A percentile compares a stretch with the other conserved stretches of the same genome.
phyloP scores from a whole-genome alignment of 164 flowering plant genomes.

The Houttuynia cordata region DNA sequence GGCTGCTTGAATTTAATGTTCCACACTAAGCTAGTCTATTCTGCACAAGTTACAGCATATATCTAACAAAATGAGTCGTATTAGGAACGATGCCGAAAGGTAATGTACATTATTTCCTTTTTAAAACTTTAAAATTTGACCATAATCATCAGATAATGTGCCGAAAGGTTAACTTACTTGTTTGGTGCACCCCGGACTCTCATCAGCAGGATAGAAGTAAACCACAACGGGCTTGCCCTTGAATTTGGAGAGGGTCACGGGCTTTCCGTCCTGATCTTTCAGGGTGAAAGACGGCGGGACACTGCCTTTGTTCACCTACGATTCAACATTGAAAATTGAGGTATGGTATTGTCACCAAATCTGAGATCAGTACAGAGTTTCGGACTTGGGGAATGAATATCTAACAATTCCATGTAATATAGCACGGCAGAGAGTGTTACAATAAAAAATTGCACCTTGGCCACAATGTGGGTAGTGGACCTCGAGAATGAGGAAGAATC shows the following conservation, averaged over 20 bases:
- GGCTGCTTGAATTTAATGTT: no score
- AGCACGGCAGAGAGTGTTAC: neutral
- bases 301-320: conserved; percentile 58
- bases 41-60: no score
- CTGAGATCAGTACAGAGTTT: no score
- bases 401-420: neutral
- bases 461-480: conserved; percentile 26
- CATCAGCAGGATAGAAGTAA: conserved; percentile 96
- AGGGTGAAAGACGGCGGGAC: conserved; percentile 64
- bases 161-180: conserved; percentile 46
- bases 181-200: conserved; percentile 95
- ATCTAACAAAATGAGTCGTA: no score
- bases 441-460: conserved; percentile 36
- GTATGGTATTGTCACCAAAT: no score
- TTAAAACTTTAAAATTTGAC: no score
- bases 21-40: no score
- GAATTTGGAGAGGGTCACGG: conserved; percentile 63
- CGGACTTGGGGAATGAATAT: no score
- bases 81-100: no score
- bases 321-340: neutral
- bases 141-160: no score
- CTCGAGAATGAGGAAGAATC: conserved; percentile 19
- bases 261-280: conserved; percentile 87
- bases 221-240: conserved; percentile 93
- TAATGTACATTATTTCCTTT: no score